Evolutionary conservation across 1,139 yeast species (phyloP).

Genomic region (Waltiozyma sp.): DNA sequence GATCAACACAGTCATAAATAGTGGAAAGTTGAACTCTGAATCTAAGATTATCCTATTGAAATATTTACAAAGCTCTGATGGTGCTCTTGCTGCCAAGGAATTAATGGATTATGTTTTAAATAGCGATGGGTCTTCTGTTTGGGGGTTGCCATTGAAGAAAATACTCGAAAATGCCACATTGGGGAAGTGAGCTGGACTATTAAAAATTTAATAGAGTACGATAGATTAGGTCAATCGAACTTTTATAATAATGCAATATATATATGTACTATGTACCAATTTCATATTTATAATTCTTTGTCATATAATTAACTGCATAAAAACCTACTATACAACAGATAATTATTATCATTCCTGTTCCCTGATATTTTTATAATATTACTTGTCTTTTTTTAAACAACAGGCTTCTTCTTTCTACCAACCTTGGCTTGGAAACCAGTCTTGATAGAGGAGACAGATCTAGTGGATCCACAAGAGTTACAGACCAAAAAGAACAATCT

Average conservation of each 20-base stretch:
- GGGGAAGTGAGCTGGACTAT: too few relatives aligned
- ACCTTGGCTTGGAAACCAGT: constrained; percentile 99
- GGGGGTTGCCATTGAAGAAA: constrained; percentile 48
- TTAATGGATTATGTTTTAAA: constrained; percentile 37
- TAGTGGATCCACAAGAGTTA: constrained; percentile 95
- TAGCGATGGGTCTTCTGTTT: constrained; percentile 39
- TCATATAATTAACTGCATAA: neutral
- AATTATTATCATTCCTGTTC: neutral
- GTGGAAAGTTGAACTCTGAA: constrained; percentile 3
- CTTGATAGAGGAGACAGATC: constrained; percentile 95
- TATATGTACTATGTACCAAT: too few relatives aligned
- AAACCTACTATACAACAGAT: constrained; percentile 1
- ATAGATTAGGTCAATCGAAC: too few relatives aligned
- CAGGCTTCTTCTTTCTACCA: constrained; percentile 55
- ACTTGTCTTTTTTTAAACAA: constrained; percentile 3
- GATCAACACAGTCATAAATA: constrained; percentile 3
- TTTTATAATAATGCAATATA: too few relatives aligned
- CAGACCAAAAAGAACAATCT: constrained; percentile 96
- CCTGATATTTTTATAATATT: neutral
- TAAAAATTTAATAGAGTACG: too few relatives aligned
- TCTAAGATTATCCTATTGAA: constrained; percentile 2
- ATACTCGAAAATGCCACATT: constrained; percentile 26
- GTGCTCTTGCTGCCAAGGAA: constrained; percentile 19
- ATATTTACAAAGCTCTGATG: constrained; percentile 3
- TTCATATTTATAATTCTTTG: too few relatives aligned